These are phyloP conservation scores for Leucocoprinus leucothites DNA, from an alignment of 768 basidiomycete species.

Conservation along the genomic window DNA sequence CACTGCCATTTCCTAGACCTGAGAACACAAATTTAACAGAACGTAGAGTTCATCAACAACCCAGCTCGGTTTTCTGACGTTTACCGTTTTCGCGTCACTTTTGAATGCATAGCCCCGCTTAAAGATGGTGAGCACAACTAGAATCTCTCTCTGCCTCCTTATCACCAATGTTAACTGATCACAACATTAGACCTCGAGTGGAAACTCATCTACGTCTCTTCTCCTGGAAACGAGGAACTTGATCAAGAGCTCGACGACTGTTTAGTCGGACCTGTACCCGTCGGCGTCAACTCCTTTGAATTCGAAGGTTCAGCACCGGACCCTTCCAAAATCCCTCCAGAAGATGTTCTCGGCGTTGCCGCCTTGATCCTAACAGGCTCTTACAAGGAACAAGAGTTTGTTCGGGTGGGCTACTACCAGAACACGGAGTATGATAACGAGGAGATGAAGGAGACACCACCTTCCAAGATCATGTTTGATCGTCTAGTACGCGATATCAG, in stretches of 20 bases:
- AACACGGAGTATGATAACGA: slow-evolving; percentile 98
- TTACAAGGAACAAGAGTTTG: slow-evolving; percentile 96
- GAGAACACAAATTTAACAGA: slow-evolving; percentile 34
- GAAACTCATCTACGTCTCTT: slow-evolving; percentile 96
- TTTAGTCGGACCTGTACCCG: slow-evolving; percentile 94
- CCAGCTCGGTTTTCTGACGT: slow-evolving; percentile 88
- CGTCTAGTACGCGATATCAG: slow-evolving; percentile 84
- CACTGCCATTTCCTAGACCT: background rate
- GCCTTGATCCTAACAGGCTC: slow-evolving; percentile 96
- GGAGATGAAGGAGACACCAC: slow-evolving; percentile 78
- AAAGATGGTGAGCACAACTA: slow-evolving; percentile 73
- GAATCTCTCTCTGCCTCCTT: background rate
- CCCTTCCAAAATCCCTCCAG: slow-evolving; percentile 77
- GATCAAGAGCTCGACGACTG: slow-evolving; percentile 99
- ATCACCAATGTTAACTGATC: background rate
- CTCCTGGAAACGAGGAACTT: slow-evolving; percentile 83
- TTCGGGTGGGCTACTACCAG: slow-evolving; percentile 99
- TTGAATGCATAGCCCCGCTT: slow-evolving; percentile 91
- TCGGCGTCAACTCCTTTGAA: slow-evolving; percentile 97
- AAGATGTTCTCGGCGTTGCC: slow-evolving; percentile 94
- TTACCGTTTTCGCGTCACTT: slow-evolving; percentile 93
- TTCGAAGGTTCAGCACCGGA: slow-evolving; percentile 88
- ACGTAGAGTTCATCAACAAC: slow-evolving; percentile 90
- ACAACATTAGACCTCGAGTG: slow-evolving; percentile 82
- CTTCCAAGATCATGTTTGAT: slow-evolving; percentile 69